phyloP scores from a whole-genome alignment of 345 rosid species.

The Citrus glauca region DNA sequence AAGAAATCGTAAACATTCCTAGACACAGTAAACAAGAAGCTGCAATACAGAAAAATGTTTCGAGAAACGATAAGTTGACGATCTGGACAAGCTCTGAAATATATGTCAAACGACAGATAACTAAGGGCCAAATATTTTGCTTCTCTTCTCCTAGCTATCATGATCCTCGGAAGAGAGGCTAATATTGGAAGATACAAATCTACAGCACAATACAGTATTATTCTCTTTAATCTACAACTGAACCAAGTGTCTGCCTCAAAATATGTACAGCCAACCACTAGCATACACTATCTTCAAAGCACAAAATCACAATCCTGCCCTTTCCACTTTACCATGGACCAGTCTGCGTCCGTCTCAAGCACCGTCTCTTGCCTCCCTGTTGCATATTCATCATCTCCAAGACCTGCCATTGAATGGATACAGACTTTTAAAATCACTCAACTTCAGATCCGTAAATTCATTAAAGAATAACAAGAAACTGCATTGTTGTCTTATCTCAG shows the following conservation, averaged over 20 bases:
- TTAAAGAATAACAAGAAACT: neutral
- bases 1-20: neutral
- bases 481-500: neutral
- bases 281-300: constrained; percentile 22
- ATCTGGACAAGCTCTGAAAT: neutral
- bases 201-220: constrained; percentile 10
- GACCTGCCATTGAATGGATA: constrained; percentile 36
- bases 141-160: constrained; percentile 8
- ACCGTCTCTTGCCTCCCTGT: constrained; percentile 49
- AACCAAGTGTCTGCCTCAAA: constrained; percentile 11
- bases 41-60: neutral
- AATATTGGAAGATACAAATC: neutral
- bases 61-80: neutral
- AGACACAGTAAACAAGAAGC: neutral
- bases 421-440: neutral
- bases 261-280: constrained; percentile 38
- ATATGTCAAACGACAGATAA: neutral
- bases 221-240: constrained; percentile 23
- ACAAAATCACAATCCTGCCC: constrained; percentile 17
- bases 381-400: constrained; percentile 56
- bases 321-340: constrained; percentile 72
- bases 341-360: constrained; percentile 78
- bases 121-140: neutral
- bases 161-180: constrained; percentile 4
- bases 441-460: neutral